These are phyloP conservation scores for Asterochloris sp. DNA, from an alignment of 139 green algal genomes.

Conservation along the genomic window DNA sequence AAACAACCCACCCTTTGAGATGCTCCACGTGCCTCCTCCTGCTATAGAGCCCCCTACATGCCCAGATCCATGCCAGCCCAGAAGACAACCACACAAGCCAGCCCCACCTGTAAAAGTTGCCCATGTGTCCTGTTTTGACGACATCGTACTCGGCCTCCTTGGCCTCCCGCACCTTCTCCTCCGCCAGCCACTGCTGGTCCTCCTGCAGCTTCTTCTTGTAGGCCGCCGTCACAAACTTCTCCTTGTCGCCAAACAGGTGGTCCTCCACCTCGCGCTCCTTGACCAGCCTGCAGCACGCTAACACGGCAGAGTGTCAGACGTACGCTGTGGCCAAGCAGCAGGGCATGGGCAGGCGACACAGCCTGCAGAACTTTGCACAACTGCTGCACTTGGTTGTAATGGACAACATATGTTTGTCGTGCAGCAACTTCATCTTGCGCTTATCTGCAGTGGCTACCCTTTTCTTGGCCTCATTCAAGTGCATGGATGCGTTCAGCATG, in stretches of 20 bases:
- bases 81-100: not conserved
- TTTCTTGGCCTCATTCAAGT: no score
- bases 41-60: not conserved
- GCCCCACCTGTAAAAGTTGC: conserved; percentile 75
- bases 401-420: no score
- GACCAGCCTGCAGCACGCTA: conserved; percentile 32
- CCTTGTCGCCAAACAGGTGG: conserved; percentile 87
- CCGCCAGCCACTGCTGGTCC: conserved; percentile 66
- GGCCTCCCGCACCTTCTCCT: conserved; percentile 57
- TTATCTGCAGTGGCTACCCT: no score
- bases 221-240: conserved; percentile 91
- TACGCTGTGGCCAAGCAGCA: no score
- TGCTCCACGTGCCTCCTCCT: not conserved
- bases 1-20: not conserved
- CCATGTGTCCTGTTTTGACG: conserved; percentile 78
- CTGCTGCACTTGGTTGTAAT: no score
- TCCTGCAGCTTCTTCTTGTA: conserved; percentile 96
- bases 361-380: not conserved
- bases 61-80: not conserved
- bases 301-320: not conserved
- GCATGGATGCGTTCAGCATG: no score
- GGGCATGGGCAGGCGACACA: no score
- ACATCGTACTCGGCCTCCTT: conserved; percentile 63
- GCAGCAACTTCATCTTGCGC: no score
- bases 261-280: conserved; percentile 83